These are phyloP conservation scores for Aquilaria agallochum DNA, from an alignment of 441 rosid species.

Conservation along the genomic window DNA sequence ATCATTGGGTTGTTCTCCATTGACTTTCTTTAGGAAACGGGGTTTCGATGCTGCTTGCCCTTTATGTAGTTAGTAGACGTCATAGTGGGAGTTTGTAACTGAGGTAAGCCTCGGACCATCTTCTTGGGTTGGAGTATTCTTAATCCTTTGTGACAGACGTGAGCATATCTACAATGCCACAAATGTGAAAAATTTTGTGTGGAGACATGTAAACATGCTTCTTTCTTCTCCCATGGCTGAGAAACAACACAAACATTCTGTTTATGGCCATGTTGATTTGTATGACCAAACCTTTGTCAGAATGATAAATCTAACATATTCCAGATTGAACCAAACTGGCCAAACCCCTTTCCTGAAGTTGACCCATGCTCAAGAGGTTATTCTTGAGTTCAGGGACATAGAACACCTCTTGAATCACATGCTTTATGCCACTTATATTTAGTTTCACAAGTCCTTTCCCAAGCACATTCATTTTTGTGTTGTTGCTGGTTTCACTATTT, in stretches of 20 bases:
- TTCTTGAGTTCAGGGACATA: background rate
- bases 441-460: background rate
- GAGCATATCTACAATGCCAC: background rate
- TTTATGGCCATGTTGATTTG: background rate
- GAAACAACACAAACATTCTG: background rate
- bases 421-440: background rate
- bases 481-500: background rate
- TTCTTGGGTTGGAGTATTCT: background rate
- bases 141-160: background rate
- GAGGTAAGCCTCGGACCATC: background rate
- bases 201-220: background rate
- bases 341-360: background rate
- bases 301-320: background rate
- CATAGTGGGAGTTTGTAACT: background rate
- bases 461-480: background rate
- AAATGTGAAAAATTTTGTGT: background rate
- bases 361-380: background rate
- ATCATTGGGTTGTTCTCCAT: background rate
- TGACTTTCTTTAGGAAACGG: background rate
- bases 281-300: background rate
- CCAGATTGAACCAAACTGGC: background rate
- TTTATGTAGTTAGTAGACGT: background rate
- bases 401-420: background rate
- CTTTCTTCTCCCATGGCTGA: background rate
- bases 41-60: background rate